Base-by-base conservation (phyloP, 768 basidiomycete genomes). In the Leucocoprinus sp. region DNA sequence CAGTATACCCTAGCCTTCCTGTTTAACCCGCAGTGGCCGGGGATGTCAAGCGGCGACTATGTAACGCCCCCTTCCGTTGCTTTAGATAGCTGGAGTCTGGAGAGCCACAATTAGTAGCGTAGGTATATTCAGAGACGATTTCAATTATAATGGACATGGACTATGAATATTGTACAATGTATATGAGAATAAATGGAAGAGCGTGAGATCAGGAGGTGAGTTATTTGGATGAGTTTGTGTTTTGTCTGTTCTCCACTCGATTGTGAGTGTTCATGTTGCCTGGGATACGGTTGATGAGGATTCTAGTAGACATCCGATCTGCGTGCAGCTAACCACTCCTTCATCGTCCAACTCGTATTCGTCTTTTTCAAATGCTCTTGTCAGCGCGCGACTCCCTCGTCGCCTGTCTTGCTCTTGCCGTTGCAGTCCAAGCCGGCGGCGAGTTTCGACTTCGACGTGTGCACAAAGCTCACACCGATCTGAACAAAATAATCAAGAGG, bases 11-110 rank as follows among this genome's bases (percentile, higher is more conserved):
- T 96, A 38, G 78, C 93, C 65, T 82, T 97, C 42, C 61, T 98
- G 59, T 85, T 98, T 68, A 92, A 78, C 62, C 96, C 95, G n/a
- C 87, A 95, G 57, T 97, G 93, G 92, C 62, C 70, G 29, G 80
- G 76, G 22, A 75, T 84, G 70, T 67, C 75, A 26, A 56, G 56
- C 2, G 60, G 57, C 42, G 69, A 77, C 37, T 83, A 78, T 63
- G 74, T 84, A 50, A 82, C 78, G 9, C 93, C 93, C 0, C 64
- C 71, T 7, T 70, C 70, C 28, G 92, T 98, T 14, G 56, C 79
- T 2, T 61, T 98, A 44, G 76, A 71, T 50, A 64, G 63, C 52
- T 97, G 95, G 95, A 71, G 75, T 27, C 61, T 89, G 51, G 82
- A 74, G 23, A 92, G 88, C 59, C 91, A 93, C 62, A 72, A 82